A percentile compares a stretch with the other conserved stretches of the same genome.
Conservation (phyloP, 1,284 basidiomycete species). For the Hypsizygus ulmarius region DNA sequence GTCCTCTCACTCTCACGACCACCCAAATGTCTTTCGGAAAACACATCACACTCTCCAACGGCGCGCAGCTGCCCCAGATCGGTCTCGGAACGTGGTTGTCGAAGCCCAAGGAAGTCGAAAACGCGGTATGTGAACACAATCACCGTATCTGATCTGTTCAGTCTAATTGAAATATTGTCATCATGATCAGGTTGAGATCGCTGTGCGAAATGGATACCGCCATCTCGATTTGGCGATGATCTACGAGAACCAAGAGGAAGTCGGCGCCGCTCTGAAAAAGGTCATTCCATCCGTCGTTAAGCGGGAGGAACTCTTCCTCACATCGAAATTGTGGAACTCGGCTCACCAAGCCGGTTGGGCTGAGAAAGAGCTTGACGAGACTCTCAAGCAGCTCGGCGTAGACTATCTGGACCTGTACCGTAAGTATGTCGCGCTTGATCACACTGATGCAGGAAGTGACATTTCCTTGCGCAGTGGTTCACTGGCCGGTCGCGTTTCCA, state of each 20-base stretch:
- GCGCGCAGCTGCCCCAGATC: slow-evolving; percentile 61
- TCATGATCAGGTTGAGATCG: slow-evolving; percentile 59
- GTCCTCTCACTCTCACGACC: background rate
- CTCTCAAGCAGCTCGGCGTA: slow-evolving; percentile 67
- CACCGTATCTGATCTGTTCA: no score
- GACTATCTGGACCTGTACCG: slow-evolving; percentile 82
- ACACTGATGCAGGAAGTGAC: slow-evolving; percentile 5
- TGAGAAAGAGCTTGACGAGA: slow-evolving; percentile 73
- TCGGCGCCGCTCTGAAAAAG: slow-evolving; percentile 71
- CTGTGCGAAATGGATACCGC: slow-evolving; percentile 71
- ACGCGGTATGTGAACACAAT: slow-evolving; percentile 64
- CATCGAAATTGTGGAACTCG: slow-evolving; percentile 80
- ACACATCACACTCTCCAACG: slow-evolving; percentile 50
- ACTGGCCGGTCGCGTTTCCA: slow-evolving; percentile 84
- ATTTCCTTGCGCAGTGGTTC: slow-evolving; percentile 54
- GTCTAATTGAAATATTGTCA: slow-evolving; percentile 7
- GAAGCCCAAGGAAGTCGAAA: slow-evolving; percentile 73
- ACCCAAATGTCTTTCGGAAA: slow-evolving; percentile 58
- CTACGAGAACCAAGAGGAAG: slow-evolving; percentile 75
- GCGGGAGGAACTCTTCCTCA: slow-evolving; percentile 83
- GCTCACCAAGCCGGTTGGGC: slow-evolving; percentile 61
- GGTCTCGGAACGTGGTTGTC: slow-evolving; percentile 86
- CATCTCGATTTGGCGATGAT: slow-evolving; percentile 80
- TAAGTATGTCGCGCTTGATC: slow-evolving; percentile 28
- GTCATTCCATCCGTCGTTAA: slow-evolving; percentile 77